Conservation (phyloP, 1,139 yeast genomes). For the Yamadazyma atlantica region DNA sequence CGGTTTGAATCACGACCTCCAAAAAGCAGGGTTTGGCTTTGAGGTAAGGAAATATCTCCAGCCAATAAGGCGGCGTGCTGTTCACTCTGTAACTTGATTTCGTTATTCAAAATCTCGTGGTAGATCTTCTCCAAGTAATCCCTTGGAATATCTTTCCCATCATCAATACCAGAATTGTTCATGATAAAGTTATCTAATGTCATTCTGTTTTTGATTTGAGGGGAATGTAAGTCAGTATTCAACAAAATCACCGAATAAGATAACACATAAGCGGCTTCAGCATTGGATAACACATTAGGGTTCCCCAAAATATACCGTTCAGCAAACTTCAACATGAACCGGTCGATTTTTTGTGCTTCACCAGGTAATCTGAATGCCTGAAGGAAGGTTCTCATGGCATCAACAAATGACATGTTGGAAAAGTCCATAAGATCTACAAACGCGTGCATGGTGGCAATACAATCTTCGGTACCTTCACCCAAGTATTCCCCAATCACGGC, state of each 20-base stretch:
- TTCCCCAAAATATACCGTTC: slow-evolving; percentile 87
- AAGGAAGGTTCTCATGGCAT: slow-evolving; percentile 78
- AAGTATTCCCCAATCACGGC: slow-evolving; percentile 85
- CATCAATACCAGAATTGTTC: slow-evolving; percentile 92
- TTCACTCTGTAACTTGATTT: slow-evolving; percentile 87
- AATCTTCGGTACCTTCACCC: slow-evolving; percentile 84
- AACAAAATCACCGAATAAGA: slow-evolving; percentile 92
- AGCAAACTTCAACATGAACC: slow-evolving; percentile 95
- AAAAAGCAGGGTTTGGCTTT: slow-evolving; percentile 54
- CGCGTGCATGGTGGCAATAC: slow-evolving; percentile 85
- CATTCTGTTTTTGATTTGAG: slow-evolving; percentile 85
- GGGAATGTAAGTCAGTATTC: slow-evolving; percentile 91
- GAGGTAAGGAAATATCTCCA: slow-evolving; percentile 50
- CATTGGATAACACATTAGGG: slow-evolving; percentile 81
- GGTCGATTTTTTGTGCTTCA: slow-evolving; percentile 95
- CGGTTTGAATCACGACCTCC: slow-evolving; percentile 73
- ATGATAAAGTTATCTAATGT: slow-evolving; percentile 79
- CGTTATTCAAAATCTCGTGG: slow-evolving; percentile 75
- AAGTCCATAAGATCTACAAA: slow-evolving; percentile 91
- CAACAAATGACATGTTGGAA: slow-evolving; percentile 66
- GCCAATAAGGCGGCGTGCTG: slow-evolving; percentile 89
- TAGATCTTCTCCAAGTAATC: slow-evolving; percentile 69
- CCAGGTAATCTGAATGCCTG: slow-evolving; percentile 95
- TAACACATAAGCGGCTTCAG: slow-evolving; percentile 90
- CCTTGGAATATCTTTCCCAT: slow-evolving; percentile 78